Evolutionary conservation across 1,284 basidiomycete species (phyloP).

Genomic region (Rhodofomes roseus): DNA sequence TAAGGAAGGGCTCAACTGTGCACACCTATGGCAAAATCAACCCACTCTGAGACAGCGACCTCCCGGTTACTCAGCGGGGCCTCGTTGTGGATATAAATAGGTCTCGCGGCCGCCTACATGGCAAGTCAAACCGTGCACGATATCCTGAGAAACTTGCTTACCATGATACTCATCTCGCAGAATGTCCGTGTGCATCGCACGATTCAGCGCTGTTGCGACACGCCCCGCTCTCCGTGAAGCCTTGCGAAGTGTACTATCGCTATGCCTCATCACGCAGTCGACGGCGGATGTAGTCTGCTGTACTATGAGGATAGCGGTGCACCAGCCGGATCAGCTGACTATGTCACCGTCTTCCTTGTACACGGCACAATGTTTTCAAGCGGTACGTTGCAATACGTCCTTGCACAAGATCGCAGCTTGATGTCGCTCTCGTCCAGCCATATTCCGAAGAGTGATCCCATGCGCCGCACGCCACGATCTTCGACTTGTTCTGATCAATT

Average conservation of each 20-base stretch:
- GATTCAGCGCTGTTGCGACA: too few relatives aligned
- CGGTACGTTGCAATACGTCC: conserved; percentile 11
- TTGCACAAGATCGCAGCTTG: too few relatives aligned
- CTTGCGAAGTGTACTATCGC: background rate
- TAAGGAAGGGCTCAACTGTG: too few relatives aligned
- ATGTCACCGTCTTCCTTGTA: conserved; percentile 22
- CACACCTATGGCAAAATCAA: too few relatives aligned
- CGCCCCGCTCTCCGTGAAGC: too few relatives aligned
- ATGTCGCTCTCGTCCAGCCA: conserved; percentile 8
- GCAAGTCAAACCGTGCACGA: background rate
- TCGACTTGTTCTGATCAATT: conserved; percentile 19
- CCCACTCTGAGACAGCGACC: too few relatives aligned
- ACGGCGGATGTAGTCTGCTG: conserved; percentile 9
- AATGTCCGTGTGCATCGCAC: too few relatives aligned
- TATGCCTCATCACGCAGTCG: conserved; percentile 19
- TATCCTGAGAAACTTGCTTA: background rate
- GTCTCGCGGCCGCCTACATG: too few relatives aligned
- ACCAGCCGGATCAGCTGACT: conserved; percentile 9
- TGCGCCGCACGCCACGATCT: conserved; percentile 13
- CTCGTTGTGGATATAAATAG: too few relatives aligned
- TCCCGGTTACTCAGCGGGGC: too few relatives aligned
- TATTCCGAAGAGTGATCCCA: conserved; percentile 14
- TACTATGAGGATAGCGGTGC: conserved; percentile 19
- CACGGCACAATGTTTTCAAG: conserved; percentile 23
- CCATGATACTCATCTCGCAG: too few relatives aligned